Evolutionary conservation across 2,329 filamentous ascomycete species (phyloP).

Genomic region (Curvularia verruculosa): DNA sequence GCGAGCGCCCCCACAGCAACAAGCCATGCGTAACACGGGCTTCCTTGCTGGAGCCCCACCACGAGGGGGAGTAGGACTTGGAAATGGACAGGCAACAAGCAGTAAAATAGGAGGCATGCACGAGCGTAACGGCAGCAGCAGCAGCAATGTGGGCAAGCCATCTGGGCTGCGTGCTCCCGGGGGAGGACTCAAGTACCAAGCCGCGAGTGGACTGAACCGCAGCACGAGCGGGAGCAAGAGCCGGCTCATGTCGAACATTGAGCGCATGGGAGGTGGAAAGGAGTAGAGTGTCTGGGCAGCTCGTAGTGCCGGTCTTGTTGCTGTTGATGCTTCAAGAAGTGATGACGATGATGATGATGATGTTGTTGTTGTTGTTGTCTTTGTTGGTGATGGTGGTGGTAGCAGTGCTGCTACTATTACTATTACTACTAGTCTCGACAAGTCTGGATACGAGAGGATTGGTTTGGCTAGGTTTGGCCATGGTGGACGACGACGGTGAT

Average conservation of each 20-base stretch:
- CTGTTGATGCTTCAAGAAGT: not conserved
- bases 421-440: no score
- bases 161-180: slow-evolving; percentile 67
- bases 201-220: slow-evolving; percentile 37
- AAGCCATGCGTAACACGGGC: slow-evolving; percentile 40
- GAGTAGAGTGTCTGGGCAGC: slow-evolving; percentile 24
- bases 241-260: slow-evolving; percentile 83
- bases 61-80: slow-evolving; percentile 38
- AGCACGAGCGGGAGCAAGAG: slow-evolving; percentile 59
- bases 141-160: slow-evolving; percentile 47
- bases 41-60: slow-evolving; percentile 39
- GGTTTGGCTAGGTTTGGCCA: not conserved
- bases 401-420: not conserved
- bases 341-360: not conserved
- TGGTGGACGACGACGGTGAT: not conserved
- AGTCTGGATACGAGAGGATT: not conserved
- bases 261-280: slow-evolving; percentile 74
- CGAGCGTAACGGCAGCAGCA: slow-evolving; percentile 19
- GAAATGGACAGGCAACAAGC: slow-evolving; percentile 32
- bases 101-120: slow-evolving; percentile 31
- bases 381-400: not conserved
- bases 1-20: slow-evolving; percentile 22
- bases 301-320: no score
- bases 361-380: no score
- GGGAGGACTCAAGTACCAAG: slow-evolving; percentile 47